Evolutionary conservation across 139 green algal genomes (phyloP).

Genomic region (Auxenochlorella protothecoides): DNA sequence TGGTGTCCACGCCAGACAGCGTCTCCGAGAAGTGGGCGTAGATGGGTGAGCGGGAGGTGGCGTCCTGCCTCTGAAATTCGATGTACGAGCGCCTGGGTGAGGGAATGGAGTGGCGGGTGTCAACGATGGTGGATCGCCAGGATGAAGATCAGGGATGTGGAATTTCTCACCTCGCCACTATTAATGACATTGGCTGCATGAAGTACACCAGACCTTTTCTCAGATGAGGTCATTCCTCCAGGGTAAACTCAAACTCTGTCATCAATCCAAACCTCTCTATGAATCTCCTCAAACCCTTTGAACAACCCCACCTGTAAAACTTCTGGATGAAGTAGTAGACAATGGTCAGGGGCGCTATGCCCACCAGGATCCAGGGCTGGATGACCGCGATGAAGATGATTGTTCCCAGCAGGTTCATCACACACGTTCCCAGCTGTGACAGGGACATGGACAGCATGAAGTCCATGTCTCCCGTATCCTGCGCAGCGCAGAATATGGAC

Average conservation of each 20-base stretch:
- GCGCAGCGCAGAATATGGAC: not conserved
- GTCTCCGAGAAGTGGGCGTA: slow-evolving; percentile 64
- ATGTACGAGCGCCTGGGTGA: slow-evolving; percentile 63
- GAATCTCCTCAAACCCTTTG: not conserved
- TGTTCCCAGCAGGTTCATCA: slow-evolving; percentile 46
- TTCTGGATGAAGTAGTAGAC: slow-evolving; percentile 66
- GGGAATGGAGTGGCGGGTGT: slow-evolving; percentile 8
- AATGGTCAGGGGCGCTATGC: slow-evolving; percentile 48
- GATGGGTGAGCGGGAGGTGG: slow-evolving; percentile 70
- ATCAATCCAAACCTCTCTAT: too few relatives aligned
- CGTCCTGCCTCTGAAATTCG: slow-evolving; percentile 87
- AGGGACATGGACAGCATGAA: slow-evolving; percentile 52
- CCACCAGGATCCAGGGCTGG: slow-evolving; percentile 36
- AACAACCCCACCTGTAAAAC: slow-evolving; percentile 9
- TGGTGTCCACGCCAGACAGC: slow-evolving; percentile 51
- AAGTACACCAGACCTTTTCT: too few relatives aligned
- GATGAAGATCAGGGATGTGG: too few relatives aligned
- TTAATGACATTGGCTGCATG: too few relatives aligned
- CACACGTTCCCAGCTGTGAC: slow-evolving; percentile 43
- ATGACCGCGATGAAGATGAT: slow-evolving; percentile 60
- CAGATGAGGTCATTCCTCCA: too few relatives aligned
- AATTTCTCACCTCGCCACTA: too few relatives aligned
- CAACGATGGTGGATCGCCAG: not conserved
- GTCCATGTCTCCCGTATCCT: slow-evolving; percentile 79
- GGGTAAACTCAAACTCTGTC: too few relatives aligned